Base-by-base conservation (phyloP, 2,329 filamentous ascomycete genomes). In the Zopfia rhizophila region DNA sequence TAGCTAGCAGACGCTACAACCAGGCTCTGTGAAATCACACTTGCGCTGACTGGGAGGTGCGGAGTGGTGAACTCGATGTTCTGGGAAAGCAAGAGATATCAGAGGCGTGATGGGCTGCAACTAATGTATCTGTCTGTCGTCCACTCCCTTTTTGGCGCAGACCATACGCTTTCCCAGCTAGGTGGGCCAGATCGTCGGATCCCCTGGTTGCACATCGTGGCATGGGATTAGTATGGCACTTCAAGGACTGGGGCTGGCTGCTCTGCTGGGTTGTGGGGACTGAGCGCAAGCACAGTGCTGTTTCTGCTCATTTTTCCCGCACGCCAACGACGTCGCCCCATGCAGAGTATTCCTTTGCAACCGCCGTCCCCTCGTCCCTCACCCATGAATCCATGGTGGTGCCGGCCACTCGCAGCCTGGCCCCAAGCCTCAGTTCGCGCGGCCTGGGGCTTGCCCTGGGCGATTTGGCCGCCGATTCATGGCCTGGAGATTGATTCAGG, bases 181-280 rank as follows among this genome's bases (percentile, higher is more conserved):
- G 58, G 56, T 49, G 58, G 58, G 60, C 69, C 70, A 72, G 70
- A 72, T 72, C 69, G 68, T 64, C 67, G 70, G 69, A 66, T 64
- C 62, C 66, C 68, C 68, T 63, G 69, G 66, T 70, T 61, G 66
- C 68, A 69, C 66, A 71, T 71, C 68, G 63, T 67, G 56, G 66
- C 63, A 65, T 66, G 65, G 66, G 12, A 38, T 12, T 27, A 27
- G 8, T 27, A 35, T 30, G 39, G n/a, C n/a, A n/a, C n/a, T n/a
- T n/a, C 12, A 16, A 38, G 10, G 7, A 8, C 39, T 43, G 39
- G 39, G 39, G 28, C 23, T 25, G 42, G 7, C 17, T 35, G 31
- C 19, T 33, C 35, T 45, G 27, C 18, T 12, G 16, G 18, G 31
- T 16, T 27, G 33, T 18, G 29, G 35, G 35, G 35, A 17, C 35